A percentile compares a stretch with the other conserved stretches of the same genome.
Evolutionary conservation across 768 basidiomycete species (phyloP).

Genomic region (Chalciporus chontae): DNA sequence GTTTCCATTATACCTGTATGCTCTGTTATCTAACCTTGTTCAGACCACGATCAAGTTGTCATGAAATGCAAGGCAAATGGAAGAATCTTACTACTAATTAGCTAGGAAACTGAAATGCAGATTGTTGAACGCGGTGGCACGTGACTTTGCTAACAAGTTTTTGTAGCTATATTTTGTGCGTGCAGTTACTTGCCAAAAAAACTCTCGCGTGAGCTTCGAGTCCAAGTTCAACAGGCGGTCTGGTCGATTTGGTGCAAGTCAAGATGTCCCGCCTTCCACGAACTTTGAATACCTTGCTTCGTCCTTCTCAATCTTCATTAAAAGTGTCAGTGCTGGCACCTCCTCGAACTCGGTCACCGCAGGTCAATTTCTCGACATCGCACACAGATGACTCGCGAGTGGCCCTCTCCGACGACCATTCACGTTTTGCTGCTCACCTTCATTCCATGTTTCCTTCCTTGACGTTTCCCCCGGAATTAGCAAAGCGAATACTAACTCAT

Average conservation of each 20-base stretch:
- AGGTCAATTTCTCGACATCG: slow-evolving; percentile 15
- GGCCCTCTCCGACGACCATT: slow-evolving; percentile 12
- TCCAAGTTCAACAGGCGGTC: background rate
- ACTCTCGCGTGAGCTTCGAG: slow-evolving; percentile 10
- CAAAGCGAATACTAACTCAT: slow-evolving; percentile 74
- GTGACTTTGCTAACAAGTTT: slow-evolving; percentile 17
- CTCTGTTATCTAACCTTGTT: no score
- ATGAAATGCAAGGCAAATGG: no score
- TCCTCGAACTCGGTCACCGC: slow-evolving; percentile 11
- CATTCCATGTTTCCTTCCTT: slow-evolving; percentile 61
- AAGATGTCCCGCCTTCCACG: slow-evolving; percentile 23
- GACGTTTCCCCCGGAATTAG: slow-evolving; percentile 66
- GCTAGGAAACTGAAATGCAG: background rate
- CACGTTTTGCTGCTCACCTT: slow-evolving; percentile 50
- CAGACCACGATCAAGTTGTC: no score
- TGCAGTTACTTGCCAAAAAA: background rate
- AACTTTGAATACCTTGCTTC: slow-evolving; percentile 10
- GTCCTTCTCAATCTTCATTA: slow-evolving; percentile 6
- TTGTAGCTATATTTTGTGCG: background rate
- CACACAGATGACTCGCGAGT: background rate
- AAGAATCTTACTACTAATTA: no score
- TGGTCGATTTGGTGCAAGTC: background rate
- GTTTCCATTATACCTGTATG: no score
- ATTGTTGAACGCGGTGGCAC: slow-evolving; percentile 2
- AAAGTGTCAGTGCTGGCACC: slow-evolving; percentile 12